Conservation (phyloP, 1,284 basidiomycete genomes). For the Puccinia novopanici region DNA sequence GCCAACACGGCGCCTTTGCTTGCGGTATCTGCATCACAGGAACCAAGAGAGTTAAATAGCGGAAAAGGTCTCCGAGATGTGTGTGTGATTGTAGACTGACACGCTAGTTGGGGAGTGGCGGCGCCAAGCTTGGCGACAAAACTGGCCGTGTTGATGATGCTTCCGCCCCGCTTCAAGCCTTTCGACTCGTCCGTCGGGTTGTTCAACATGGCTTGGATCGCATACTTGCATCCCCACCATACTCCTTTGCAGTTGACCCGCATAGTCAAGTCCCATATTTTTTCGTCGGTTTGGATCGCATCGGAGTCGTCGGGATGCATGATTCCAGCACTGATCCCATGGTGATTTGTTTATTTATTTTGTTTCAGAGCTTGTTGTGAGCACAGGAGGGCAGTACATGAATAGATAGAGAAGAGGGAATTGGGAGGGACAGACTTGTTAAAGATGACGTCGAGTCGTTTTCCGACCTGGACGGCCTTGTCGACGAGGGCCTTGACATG, state of each 20-base stretch:
- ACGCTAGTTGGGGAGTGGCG: conserved; percentile 92
- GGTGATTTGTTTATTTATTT: background rate
- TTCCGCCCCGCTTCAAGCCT: conserved; percentile 79
- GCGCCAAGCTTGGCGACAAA: conserved; percentile 92
- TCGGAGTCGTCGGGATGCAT: conserved; percentile 94
- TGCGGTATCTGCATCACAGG: conserved; percentile 60
- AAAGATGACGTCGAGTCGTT: conserved; percentile 82
- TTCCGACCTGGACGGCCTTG: conserved; percentile 76
- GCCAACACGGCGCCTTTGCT: conserved; percentile 86
- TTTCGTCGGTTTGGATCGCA: conserved; percentile 91
- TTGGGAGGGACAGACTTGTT: conserved; percentile 52
- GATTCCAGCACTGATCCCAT: conserved; percentile 66
- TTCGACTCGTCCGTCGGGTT: conserved; percentile 79
- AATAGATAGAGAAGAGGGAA: background rate
- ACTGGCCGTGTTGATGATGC: conserved; percentile 94
- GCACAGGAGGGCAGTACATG: conserved; percentile 4
- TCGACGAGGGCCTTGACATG: conserved; percentile 81
- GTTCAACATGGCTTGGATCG: conserved; percentile 88
- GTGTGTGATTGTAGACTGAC: conserved; percentile 63
- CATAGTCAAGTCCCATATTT: conserved; percentile 70
- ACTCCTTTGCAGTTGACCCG: conserved; percentile 94
- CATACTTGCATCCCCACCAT: conserved; percentile 98
- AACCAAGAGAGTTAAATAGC: conserved; percentile 18
- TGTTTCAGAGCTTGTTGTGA: background rate
- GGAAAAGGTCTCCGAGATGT: conserved; percentile 22